Conservation (phyloP, 78 protist genomes). For the Dictyostelium firmibasis region DNA sequence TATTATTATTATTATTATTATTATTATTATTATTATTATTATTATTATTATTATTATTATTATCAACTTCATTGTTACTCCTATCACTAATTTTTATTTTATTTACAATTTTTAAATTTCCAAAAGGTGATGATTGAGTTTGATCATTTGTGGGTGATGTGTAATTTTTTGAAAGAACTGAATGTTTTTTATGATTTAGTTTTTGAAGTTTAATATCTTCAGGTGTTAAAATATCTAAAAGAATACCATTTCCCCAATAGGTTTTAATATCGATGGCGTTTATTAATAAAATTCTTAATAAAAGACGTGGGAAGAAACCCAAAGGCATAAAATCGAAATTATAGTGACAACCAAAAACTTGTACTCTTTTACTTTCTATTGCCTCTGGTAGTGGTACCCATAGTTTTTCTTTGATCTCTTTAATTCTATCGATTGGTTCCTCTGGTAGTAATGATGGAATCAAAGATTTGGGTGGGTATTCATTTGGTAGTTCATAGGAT, state of each 20-base stretch:
- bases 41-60: neutral
- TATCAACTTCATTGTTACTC: neutral
- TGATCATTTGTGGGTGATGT: neutral
- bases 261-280: conserved; percentile 24
- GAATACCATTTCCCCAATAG: conserved; percentile 68
- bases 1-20: too few relatives aligned
- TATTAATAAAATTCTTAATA: conserved; percentile 31
- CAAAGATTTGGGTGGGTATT: neutral
- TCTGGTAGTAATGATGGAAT: conserved; percentile 74
- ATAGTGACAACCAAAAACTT: conserved; percentile 62
- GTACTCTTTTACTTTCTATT: neutral
- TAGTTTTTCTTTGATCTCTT: neutral
- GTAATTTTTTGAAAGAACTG: neutral
- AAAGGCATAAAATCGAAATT: conserved; percentile 77
- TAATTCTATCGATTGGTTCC: conserved; percentile 41
- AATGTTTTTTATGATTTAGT: neutral
- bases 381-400: conserved; percentile 18
- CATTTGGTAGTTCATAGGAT: conserved; percentile 62
- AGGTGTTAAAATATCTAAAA: conserved; percentile 16
- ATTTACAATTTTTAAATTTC: neutral
- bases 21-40: neutral
- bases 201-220: neutral
- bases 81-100: neutral
- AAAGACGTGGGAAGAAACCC: conserved; percentile 67
- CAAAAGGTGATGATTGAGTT: neutral